phyloP scores from a whole-genome alignment of 805 yeast species.

The Pichia phayaonensis region DNA sequence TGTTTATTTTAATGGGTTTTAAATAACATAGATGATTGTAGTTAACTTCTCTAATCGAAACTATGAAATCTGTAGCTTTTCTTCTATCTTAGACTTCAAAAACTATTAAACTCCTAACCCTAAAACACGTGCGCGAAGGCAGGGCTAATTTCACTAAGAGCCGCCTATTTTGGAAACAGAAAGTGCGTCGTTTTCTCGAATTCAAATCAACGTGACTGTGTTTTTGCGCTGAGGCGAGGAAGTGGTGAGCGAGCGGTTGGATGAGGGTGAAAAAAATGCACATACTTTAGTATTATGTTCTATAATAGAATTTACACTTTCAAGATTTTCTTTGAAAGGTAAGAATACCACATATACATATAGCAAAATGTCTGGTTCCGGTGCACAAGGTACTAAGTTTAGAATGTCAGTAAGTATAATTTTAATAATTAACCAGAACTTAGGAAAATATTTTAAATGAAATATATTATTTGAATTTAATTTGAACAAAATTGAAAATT shows the following conservation, averaged over 20 bases:
- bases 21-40: background rate
- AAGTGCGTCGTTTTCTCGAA: background rate
- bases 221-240: background rate
- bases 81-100: too few relatives aligned
- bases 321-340: background rate
- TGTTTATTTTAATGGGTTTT: background rate
- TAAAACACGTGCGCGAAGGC: too few relatives aligned
- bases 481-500: background rate
- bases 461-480: background rate
- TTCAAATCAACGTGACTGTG: background rate
- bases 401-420: constrained; percentile 88
- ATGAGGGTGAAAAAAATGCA: background rate
- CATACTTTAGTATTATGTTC: background rate
- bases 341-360: constrained; percentile 11
- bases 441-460: background rate
- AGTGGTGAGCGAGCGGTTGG: background rate
- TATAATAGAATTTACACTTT: background rate
- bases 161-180: background rate
- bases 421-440: background rate
- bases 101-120: too few relatives aligned
- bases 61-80: too few relatives aligned
- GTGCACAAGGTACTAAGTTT: constrained; percentile 99
- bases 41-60: too few relatives aligned
- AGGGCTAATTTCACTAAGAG: too few relatives aligned
- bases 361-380: constrained; percentile 72